Evolutionary conservation across 768 basidiomycete genomes (phyloP).

Genomic region (Phylloporus sp.): DNA sequence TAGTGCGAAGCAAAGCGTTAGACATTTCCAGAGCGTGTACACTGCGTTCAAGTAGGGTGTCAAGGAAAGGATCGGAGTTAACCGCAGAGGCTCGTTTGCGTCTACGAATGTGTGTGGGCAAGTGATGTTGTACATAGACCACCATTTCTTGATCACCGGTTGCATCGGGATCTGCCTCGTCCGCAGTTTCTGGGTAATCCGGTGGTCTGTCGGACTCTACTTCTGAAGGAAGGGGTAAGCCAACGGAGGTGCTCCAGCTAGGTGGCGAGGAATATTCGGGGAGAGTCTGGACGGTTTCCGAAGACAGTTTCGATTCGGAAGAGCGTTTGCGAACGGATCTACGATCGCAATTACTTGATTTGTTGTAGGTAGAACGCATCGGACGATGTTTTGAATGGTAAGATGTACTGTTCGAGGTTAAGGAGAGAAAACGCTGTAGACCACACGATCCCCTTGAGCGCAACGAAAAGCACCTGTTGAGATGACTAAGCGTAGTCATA

Average conservation of each 20-base stretch:
- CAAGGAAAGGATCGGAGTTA: constrained; percentile 54
- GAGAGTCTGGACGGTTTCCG: constrained; percentile 60
- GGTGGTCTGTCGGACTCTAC: constrained; percentile 58
- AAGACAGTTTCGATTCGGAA: constrained; percentile 55
- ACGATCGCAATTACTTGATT: constrained; percentile 20
- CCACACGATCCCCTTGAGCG: not conserved
- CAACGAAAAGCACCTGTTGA: not conserved
- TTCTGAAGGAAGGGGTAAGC: constrained; percentile 22
- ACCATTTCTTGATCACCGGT: constrained; percentile 33
- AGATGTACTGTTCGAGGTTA: constrained; percentile 12
- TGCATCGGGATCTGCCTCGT: constrained; percentile 71
- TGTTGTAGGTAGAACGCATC: constrained; percentile 18
- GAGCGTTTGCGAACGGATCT: constrained; percentile 51
- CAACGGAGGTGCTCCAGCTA: constrained; percentile 15
- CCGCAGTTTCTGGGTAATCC: constrained; percentile 71
- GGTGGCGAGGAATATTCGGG: constrained; percentile 55
- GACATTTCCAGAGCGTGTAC: constrained; percentile 86
- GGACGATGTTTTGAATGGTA: constrained; percentile 3
- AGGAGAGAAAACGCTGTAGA: constrained; percentile 1
- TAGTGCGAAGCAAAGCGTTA: constrained; percentile 69
- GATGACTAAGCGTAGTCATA: constrained; percentile 27
- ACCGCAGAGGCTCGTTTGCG: constrained; percentile 26
- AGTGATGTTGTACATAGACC: constrained; percentile 22
- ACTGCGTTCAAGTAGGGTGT: constrained; percentile 74
- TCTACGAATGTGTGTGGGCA: constrained; percentile 18